Base-by-base conservation (phyloP, 306 rosid genomes). In the Hippophae gyantsensis region DNA sequence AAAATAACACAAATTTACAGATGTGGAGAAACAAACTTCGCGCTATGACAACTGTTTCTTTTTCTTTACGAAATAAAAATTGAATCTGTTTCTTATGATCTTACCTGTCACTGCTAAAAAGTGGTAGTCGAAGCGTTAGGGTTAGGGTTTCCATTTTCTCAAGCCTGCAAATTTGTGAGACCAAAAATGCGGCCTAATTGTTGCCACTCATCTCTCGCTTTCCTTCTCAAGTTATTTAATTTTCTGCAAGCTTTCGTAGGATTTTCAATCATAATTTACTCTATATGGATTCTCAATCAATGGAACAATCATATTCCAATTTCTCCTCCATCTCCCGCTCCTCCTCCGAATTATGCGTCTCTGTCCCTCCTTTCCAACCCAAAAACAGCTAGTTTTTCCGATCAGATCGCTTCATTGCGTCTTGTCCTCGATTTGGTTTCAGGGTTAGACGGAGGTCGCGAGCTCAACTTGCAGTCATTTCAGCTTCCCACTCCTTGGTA, bases 201-300 rank as follows among this genome's bases (percentile, higher is more conserved):
- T 56, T 83, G 93, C 67, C 99, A 88, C 54, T n/a, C 79, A 48
- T 92, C 87, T 44, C 60, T 92, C 0, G 93, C 86, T 44, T 88
- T 88, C 78, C 45, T 88, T 23, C 88, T 92, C 43, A 92, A 88
- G 61, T 73, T 79, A 64, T 76, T 87, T 9, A 85, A 81, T 73
- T 88, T 83, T 27, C 86, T 92, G 69, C 99, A 88, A 76, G 89
- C 93, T 60, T 92, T 92, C 73, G 67, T 83, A 46, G 95, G 96
- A 23, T 61, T 86, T 23, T 84, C 93, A 32, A 82, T 92, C 67
- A 13, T 92, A 5, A 66, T 92, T 64, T 88, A 88, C 72, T 88
- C 96, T 9, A 13, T 71, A 68, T 92, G 96, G 99, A 85, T 92
- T 85, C 73, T 88, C 58, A 75, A 88, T 62, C 95, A 84, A 54